These are phyloP conservation scores for Ceratobasidium sp. DNA, from an alignment of 1,284 basidiomycete species.

Conservation along the genomic window DNA sequence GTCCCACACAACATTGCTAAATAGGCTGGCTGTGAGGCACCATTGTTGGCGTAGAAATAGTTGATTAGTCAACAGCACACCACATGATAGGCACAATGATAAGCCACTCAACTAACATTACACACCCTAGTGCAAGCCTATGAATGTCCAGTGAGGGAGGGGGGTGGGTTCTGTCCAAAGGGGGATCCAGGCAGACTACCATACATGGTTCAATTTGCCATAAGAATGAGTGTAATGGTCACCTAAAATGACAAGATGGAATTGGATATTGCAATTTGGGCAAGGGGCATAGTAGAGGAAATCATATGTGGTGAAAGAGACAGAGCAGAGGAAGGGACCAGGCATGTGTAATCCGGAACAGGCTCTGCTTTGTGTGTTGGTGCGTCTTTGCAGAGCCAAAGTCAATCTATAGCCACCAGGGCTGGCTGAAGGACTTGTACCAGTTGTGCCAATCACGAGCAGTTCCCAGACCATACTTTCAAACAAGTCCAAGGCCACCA, in stretches of 20 bases:
- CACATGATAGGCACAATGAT: too few relatives aligned
- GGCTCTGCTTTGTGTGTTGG: constrained; percentile 57
- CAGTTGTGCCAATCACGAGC: constrained; percentile 51
- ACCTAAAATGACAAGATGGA: constrained; percentile 43
- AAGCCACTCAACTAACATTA: too few relatives aligned
- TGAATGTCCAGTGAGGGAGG: too few relatives aligned
- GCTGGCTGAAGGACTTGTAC: constrained; percentile 54
- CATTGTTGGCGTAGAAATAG: too few relatives aligned
- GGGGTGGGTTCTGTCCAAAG: too few relatives aligned
- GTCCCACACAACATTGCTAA: too few relatives aligned
- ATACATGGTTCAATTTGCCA: constrained; percentile 55
- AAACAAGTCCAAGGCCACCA: constrained; percentile 31
- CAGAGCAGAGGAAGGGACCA: background rate
- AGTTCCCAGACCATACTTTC: background rate
- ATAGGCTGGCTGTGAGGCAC: too few relatives aligned
- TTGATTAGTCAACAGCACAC: too few relatives aligned
- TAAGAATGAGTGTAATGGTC: constrained; percentile 57
- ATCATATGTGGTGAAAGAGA: background rate
- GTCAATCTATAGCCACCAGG: constrained; percentile 51
- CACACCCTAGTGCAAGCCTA: too few relatives aligned
- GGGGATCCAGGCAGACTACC: background rate
- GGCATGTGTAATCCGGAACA: constrained; percentile 50
- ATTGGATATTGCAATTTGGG: constrained; percentile 39
- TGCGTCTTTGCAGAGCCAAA: constrained; percentile 55
- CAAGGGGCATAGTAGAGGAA: constrained; percentile 8